Evolutionary conservation across 2,329 filamentous ascomycete species (phyloP).

Genomic region (Aspergillus pseudoglaucus): DNA sequence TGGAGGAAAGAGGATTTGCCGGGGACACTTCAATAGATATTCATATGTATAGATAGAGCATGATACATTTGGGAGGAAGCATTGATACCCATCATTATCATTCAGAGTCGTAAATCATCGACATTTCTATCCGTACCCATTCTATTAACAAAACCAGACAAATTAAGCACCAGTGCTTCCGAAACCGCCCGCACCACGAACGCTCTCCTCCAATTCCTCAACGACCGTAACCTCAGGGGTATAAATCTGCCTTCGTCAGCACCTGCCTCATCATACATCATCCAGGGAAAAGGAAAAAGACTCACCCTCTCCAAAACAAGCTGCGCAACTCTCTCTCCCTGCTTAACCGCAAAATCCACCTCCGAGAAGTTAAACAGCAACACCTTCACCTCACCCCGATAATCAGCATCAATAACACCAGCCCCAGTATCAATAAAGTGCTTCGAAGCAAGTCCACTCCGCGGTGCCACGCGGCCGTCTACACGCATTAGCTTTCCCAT

Average conservation of each 20-base stretch:
- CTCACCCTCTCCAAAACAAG: conserved; percentile 75
- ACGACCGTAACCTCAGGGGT: conserved; percentile 91
- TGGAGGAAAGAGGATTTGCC: conserved; percentile 27
- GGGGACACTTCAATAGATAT: conserved; percentile 11
- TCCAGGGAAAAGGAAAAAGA: conserved; percentile 1
- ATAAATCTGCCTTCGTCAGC: conserved; percentile 55
- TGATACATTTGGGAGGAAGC: neutral
- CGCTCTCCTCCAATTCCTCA: conserved; percentile 78
- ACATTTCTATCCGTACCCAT: neutral
- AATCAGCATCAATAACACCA: conserved; percentile 96
- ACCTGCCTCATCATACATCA: neutral
- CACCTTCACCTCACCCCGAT: conserved; percentile 88
- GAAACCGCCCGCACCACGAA: conserved; percentile 83
- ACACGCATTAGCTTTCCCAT: neutral
- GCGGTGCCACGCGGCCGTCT: conserved; percentile 86
- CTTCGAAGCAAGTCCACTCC: conserved; percentile 86
- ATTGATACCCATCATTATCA: neutral
- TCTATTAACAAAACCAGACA: neutral
- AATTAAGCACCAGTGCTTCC: conserved; percentile 65
- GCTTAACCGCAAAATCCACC: conserved; percentile 69
- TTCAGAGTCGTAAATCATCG: neutral
- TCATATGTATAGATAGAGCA: neutral
- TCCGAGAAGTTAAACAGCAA: conserved; percentile 91
- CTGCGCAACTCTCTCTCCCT: conserved; percentile 89
- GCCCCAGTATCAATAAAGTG: conserved; percentile 95